These are phyloP conservation scores for Pleoardoris graminearum DNA, from an alignment of 2,329 filamentous ascomycete species.

Conservation along the genomic window DNA sequence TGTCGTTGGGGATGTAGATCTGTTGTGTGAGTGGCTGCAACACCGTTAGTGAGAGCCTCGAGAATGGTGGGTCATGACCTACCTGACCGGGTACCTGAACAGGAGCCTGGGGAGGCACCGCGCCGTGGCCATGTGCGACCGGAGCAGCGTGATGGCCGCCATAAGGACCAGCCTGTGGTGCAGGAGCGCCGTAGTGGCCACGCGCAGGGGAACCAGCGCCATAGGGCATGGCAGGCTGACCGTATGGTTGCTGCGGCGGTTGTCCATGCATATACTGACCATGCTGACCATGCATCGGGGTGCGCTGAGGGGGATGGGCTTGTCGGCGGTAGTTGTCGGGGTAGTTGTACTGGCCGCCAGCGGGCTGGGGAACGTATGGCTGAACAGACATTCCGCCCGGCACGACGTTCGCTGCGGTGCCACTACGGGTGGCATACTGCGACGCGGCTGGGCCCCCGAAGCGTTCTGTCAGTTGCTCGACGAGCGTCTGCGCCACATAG, in stretches of 20 bases:
- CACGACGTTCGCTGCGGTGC: constrained; percentile 88
- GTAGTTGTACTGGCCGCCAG: constrained; percentile 88
- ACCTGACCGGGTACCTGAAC: constrained; percentile 66
- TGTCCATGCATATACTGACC: constrained; percentile 70
- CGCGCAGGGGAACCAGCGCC: constrained; percentile 70
- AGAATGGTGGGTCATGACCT: neutral
- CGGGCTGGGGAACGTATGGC: constrained; percentile 93
- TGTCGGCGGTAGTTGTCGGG: constrained; percentile 82
- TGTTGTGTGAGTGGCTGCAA: constrained; percentile 83
- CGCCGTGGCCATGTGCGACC: constrained; percentile 61
- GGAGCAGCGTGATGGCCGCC: constrained; percentile 61
- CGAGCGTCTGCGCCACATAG: constrained; percentile 96
- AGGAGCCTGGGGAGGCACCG: constrained; percentile 71
- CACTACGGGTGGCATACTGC: constrained; percentile 94
- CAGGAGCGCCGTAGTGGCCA: constrained; percentile 74
- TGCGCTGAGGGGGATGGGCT: constrained; percentile 67
- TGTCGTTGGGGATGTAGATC: constrained; percentile 98
- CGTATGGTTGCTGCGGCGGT: constrained; percentile 49
- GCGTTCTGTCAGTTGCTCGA: constrained; percentile 94
- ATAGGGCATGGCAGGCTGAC: constrained; percentile 75
- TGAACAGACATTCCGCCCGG: constrained; percentile 98
- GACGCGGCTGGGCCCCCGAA: constrained; percentile 95
- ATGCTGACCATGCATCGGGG: constrained; percentile 73
- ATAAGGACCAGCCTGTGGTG: constrained; percentile 73
- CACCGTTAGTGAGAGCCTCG: neutral